Conservation (phyloP, 2,329 filamentous ascomycete species). For the Venturia asperata region DNA sequence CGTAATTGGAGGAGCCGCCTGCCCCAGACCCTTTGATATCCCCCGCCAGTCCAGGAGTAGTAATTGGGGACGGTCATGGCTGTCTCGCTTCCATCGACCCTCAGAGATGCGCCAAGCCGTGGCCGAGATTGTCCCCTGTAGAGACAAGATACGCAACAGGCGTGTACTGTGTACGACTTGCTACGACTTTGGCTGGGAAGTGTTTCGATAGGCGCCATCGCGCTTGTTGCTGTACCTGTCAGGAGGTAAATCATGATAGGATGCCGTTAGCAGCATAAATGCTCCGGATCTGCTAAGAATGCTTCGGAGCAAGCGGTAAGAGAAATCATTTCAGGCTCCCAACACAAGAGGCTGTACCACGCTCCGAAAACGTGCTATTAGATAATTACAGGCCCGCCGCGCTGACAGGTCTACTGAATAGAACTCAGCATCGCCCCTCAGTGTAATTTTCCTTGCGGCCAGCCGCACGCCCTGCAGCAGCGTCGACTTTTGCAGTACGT, state of each 20-base stretch:
- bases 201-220: slow-evolving; percentile 11
- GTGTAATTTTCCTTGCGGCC: neutral
- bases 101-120: neutral
- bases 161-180: neutral
- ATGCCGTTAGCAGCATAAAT: neutral
- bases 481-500: neutral
- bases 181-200: neutral
- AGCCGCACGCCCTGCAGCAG: slow-evolving; percentile 1
- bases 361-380: slow-evolving; percentile 1
- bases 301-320: neutral
- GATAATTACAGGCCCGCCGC: neutral
- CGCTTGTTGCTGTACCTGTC: slow-evolving; percentile 7
- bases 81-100: neutral
- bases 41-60: slow-evolving; percentile 5
- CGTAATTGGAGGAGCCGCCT: slow-evolving; percentile 5
- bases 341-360: slow-evolving; percentile 1
- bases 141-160: neutral
- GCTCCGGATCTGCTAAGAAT: neutral
- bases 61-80: neutral
- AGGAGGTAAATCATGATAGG: neutral
- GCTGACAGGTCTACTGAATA: neutral
- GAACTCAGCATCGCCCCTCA: neutral
- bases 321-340: neutral
- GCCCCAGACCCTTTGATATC: slow-evolving; percentile 3
- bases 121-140: neutral